Evolutionary conservation across 768 basidiomycete genomes (phyloP).

Genomic region (Kwoniella sp.): DNA sequence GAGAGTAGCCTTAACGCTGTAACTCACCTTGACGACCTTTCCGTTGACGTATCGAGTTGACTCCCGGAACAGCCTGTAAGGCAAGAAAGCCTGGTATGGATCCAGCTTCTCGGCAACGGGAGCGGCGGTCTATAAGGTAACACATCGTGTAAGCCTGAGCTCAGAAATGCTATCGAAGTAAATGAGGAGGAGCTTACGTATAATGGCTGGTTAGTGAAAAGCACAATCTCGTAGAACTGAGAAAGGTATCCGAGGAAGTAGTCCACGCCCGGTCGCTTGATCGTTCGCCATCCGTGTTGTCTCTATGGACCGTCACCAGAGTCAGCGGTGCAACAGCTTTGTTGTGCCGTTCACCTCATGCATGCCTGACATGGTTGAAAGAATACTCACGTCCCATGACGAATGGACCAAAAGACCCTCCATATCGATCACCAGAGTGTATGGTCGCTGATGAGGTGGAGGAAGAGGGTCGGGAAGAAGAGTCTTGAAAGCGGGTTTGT

Average conservation of each 20-base stretch:
- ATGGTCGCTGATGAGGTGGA: conserved; percentile 80
- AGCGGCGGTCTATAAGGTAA: conserved; percentile 68
- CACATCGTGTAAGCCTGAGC: not conserved
- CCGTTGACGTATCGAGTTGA: conserved; percentile 81
- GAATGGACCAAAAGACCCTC: conserved; percentile 90
- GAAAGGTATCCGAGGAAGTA: conserved; percentile 97
- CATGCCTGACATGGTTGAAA: not conserved
- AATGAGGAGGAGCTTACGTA: conserved; percentile 67
- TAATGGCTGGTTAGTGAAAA: conserved; percentile 86
- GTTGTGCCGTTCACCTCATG: not conserved
- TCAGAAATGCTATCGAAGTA: not conserved
- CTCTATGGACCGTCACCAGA: conserved; percentile 61
- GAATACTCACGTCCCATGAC: conserved; percentile 85
- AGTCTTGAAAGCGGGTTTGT: conserved; percentile 89
- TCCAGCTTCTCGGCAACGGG: conserved; percentile 93
- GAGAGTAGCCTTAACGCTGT: too few relatives aligned
- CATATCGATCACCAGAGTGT: conserved; percentile 85
- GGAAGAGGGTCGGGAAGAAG: conserved; percentile 85
- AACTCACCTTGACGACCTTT: conserved; percentile 75
- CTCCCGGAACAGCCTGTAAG: conserved; percentile 89
- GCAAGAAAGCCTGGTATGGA: conserved; percentile 84
- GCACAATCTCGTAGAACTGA: conserved; percentile 96
- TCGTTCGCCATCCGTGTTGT: conserved; percentile 92
- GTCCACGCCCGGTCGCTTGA: conserved; percentile 95
- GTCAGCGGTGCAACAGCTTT: conserved; percentile 13